Evolutionary conservation across 192 early-diverging fungal genomes (phyloP).

Genomic region (Coemansia sp.): DNA sequence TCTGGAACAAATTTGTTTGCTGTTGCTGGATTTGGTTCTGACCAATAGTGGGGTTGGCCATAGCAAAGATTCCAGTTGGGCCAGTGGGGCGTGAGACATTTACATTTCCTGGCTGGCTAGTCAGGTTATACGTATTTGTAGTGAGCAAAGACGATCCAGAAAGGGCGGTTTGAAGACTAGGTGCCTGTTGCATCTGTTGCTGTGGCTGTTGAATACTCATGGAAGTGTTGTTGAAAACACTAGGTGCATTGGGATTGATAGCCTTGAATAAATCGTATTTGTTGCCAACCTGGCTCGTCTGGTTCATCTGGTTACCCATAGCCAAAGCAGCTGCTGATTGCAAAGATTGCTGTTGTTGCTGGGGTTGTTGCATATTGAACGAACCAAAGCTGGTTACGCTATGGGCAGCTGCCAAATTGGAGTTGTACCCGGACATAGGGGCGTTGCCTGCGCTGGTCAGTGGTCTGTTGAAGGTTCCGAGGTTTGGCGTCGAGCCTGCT

Average conservation of each 20-base stretch:
- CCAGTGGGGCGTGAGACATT: constrained; percentile 13
- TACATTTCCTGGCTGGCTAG: constrained; percentile 1
- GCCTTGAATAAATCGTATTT: constrained; percentile 51
- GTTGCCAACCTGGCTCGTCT: constrained; percentile 11
- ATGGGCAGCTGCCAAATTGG: constrained; percentile 27
- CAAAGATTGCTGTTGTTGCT: constrained; percentile 17
- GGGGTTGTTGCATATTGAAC: constrained; percentile 15
- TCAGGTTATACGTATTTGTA: constrained; percentile 12
- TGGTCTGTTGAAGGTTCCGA: constrained; percentile 33
- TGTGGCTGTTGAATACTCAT: constrained; percentile 7
- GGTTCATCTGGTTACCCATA: constrained; percentile 11
- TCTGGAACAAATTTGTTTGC: constrained; percentile 27
- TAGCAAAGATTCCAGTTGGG: constrained; percentile 42
- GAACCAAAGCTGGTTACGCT: constrained; percentile 38
- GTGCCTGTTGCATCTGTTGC: constrained; percentile 28
- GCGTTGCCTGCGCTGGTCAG: not conserved
- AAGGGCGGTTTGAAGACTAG: constrained; percentile 8
- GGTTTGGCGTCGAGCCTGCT: constrained; percentile 46
- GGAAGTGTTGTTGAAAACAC: constrained; percentile 22
- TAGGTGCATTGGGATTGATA: constrained; percentile 42
- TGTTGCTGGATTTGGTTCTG: constrained; percentile 26
- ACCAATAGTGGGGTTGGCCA: constrained; percentile 36
- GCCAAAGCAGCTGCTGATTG: constrained; percentile 18
- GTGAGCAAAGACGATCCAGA: constrained; percentile 9
- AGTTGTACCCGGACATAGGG: constrained; percentile 15